Base-by-base conservation (phyloP, 116 monocot genomes). In the Thalassia testudinum region DNA sequence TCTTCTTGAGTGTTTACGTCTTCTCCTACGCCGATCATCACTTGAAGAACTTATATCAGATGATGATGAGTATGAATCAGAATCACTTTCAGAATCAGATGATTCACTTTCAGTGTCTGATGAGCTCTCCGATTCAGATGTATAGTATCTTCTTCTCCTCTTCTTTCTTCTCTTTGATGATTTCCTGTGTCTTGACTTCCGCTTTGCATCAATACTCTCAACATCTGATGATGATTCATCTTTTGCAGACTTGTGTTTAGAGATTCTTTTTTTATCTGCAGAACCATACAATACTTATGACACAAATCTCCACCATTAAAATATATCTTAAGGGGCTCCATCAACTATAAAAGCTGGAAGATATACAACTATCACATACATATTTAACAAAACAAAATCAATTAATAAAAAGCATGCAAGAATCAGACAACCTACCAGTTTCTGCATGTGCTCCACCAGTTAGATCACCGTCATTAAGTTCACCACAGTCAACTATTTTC, bases 121-220 rank as follows among this genome's bases (percentile, higher is more conserved):
- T 22, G 78, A 81, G 62, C 80, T 93, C 28, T 97, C 89, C 20
- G 95, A 88, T 30, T 81, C 82, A n/a, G 95, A 95, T 26, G 79
- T 72, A 59, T 79, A 83, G 56, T 79, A 59, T 72, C 81, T 76
- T 73, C 81, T 75, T 68, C 75, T 71, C 58, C 62, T 88, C 62
- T 50, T 82, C 74, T 75, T 95, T 62, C 67, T 78, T 52, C 80
- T 78, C 70, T 76, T 97, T 13, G 74, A 74, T 54, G 76, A 63
- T 61, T 82, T 97, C 30, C 79, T 97, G 28, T 60, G 76, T 19
- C 58, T 76, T 29, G 58, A 58, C 56, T 58, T 78, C 23, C 66
- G 66, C 24, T 57, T 45, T 18, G 51, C 59, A 62, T 68, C 85
- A 74, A 57, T 27, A 42, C 47, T 52, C 42, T 82, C 79, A 52